phyloP scores from a whole-genome alignment of 169 alveolate species.

The Besnoitia besnoiti region DNA sequence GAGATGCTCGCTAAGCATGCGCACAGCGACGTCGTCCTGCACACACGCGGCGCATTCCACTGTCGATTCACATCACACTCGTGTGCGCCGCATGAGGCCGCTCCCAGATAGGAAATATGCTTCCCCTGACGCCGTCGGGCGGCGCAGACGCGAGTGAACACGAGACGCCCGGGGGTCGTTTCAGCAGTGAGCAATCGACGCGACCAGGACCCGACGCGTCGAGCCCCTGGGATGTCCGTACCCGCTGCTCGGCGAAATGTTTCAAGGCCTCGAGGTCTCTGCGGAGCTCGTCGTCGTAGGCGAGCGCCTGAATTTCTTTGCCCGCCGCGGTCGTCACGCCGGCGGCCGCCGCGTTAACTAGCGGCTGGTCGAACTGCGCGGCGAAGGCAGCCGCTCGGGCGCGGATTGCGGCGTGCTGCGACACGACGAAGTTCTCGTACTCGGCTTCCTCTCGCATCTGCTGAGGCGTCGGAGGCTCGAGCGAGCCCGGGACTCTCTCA shows the following conservation, averaged over 20 bases:
- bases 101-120: too few species aligned
- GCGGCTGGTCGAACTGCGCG: not conserved
- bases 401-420: not conserved
- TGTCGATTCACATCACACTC: too few species aligned
- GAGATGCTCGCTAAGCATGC: not conserved
- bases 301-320: not conserved
- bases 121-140: too few species aligned
- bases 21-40: constrained; percentile 5
- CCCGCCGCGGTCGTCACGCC: not conserved
- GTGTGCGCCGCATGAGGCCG: too few species aligned
- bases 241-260: not conserved
- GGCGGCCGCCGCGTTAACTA: constrained; percentile 4
- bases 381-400: not conserved
- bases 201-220: too few species aligned
- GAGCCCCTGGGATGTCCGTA: not conserved
- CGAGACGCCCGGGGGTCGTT: too few species aligned
- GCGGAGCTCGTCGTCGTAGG: not conserved
- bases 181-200: too few species aligned
- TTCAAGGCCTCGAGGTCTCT: not conserved
- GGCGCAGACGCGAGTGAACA: too few species aligned
- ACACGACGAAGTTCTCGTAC: not conserved
- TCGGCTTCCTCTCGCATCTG: not conserved
- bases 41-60: not conserved
- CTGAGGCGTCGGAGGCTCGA: not conserved
- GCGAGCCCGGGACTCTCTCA: not conserved